phyloP scores from a whole-genome alignment of 805 yeast genomes.

The Saccharomycopsis microspora region DNA sequence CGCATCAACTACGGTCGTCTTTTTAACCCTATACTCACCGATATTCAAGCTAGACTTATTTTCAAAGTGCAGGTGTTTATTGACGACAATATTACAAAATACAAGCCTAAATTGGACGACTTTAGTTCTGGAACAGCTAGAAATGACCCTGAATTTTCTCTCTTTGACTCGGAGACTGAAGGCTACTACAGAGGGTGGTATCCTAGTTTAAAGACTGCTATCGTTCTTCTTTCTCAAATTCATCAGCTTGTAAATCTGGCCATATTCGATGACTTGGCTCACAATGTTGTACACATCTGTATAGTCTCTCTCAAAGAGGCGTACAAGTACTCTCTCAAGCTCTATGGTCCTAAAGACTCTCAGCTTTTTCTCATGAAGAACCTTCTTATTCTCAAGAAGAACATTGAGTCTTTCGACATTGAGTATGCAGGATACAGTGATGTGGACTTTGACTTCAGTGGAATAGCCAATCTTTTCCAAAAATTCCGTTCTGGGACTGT shows the following conservation, averaged over 20 bases:
- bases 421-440: constrained; percentile 56
- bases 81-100: constrained; percentile 55
- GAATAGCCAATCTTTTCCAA: constrained; percentile 44
- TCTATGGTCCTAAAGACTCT: constrained; percentile 44
- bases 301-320: constrained; percentile 50
- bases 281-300: constrained; percentile 72
- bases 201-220: constrained; percentile 60
- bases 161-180: constrained; percentile 1
- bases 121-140: constrained; percentile 22
- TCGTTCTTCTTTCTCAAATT: constrained; percentile 61
- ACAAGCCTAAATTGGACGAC: constrained; percentile 59
- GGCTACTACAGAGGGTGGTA: constrained; percentile 36
- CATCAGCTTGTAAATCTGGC: constrained; percentile 68
- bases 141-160: constrained; percentile 2
- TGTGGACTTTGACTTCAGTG: constrained; percentile 71
- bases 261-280: constrained; percentile 84
- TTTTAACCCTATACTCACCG: constrained; percentile 62
- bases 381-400: constrained; percentile 56
- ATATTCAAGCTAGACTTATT: constrained; percentile 69
- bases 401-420: constrained; percentile 67
- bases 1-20: constrained; percentile 41
- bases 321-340: constrained; percentile 30
- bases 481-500: constrained; percentile 21
- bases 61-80: constrained; percentile 68
- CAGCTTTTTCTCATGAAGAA: constrained; percentile 63